These are phyloP conservation scores for Populus tremula DNA, from an alignment of 345 rosid species.

Conservation along the genomic window DNA sequence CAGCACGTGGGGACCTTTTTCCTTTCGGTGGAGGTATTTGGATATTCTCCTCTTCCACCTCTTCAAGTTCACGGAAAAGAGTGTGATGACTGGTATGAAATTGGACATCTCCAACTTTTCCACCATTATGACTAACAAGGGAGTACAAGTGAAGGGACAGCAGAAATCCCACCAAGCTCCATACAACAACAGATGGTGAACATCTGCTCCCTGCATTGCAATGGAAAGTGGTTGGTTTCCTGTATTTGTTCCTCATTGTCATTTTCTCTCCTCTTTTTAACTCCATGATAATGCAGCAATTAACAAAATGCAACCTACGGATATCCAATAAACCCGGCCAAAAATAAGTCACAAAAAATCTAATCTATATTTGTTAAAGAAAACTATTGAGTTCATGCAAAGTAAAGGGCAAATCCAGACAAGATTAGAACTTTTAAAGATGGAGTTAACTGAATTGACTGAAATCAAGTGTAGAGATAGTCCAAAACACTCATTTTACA, in stretches of 20 bases:
- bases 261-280: constrained; percentile 52
- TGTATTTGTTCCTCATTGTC: constrained; percentile 77
- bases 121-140: constrained; percentile 38
- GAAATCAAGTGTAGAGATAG: not conserved
- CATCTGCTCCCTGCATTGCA: constrained; percentile 79
- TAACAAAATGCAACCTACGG: constrained; percentile 47
- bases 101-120: constrained; percentile 34
- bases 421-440: not conserved
- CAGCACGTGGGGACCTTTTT: constrained; percentile 77
- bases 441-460: not conserved
- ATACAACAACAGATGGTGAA: constrained; percentile 48
- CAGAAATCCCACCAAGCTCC: constrained; percentile 74
- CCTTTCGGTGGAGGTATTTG: constrained; percentile 80
- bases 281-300: constrained; percentile 59
- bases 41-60: constrained; percentile 70
- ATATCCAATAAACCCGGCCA: constrained; percentile 37
- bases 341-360: constrained; percentile 26
- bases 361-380: constrained; percentile 3
- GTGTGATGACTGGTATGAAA: constrained; percentile 41
- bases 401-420: not conserved
- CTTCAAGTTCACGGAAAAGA: constrained; percentile 57
- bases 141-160: constrained; percentile 57
- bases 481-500: constrained; percentile 11
- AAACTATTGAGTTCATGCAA: not conserved
- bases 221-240: constrained; percentile 64